These are phyloP conservation scores for Pseudogymnoascus sp. DNA, from an alignment of 2,329 filamentous ascomycete species.

Conservation along the genomic window DNA sequence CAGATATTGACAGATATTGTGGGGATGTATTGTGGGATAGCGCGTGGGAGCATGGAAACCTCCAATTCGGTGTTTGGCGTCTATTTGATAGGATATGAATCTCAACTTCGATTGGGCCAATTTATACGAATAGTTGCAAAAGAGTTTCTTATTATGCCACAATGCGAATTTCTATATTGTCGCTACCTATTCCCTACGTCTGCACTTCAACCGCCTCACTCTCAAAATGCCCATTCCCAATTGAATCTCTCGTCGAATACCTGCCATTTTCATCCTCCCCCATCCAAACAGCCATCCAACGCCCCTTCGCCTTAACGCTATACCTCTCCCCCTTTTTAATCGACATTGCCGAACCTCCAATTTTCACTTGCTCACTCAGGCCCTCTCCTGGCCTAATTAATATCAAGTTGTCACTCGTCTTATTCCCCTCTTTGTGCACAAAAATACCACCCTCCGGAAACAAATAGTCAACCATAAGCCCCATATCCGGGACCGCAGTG, in stretches of 20 bases:
- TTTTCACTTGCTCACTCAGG: slow-evolving; percentile 18
- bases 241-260: slow-evolving; percentile 9
- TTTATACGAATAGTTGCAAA: neutral
- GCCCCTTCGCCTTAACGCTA: slow-evolving; percentile 26
- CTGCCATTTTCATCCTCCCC: slow-evolving; percentile 7
- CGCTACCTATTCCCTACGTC: neutral
- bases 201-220: slow-evolving; percentile 12
- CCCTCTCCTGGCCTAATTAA: slow-evolving; percentile 16
- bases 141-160: neutral
- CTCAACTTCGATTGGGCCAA: neutral
- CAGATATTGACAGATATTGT: neutral
- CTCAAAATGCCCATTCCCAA: slow-evolving; percentile 11
- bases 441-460: neutral
- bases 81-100: neutral
- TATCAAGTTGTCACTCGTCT: neutral
- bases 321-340: slow-evolving; percentile 28
- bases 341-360: slow-evolving; percentile 22
- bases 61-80: neutral
- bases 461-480: neutral
- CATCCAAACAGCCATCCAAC: slow-evolving; percentile 31
- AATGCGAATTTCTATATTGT: neutral
- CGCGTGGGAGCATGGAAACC: neutral
- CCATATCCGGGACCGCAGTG: neutral
- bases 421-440: neutral
- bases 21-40: neutral